A percentile compares a stretch with the other conserved stretches of the same genome.
These are phyloP conservation scores for Rhynchospora tenuis DNA, from an alignment of 176 grass and related monocot genomes.

Conservation along the genomic window DNA sequence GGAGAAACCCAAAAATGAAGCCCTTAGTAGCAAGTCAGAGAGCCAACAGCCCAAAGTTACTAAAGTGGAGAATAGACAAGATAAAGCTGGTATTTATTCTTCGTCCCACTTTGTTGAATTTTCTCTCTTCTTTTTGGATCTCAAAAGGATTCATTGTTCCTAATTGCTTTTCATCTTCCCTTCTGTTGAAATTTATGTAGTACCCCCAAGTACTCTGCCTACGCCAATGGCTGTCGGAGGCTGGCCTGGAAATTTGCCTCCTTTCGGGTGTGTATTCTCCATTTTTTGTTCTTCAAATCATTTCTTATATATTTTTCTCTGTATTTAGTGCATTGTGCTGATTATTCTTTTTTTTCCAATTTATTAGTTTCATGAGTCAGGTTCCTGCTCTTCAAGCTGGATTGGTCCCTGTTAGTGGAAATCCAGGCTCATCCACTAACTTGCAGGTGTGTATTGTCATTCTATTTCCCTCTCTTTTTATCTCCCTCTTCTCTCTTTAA, in stretches of 20 bases:
- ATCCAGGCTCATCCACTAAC: conserved; percentile 46
- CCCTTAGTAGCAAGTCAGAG: conserved; percentile 4
- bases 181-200: conserved; percentile 27
- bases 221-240: conserved; percentile 69
- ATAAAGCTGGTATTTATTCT: conserved; percentile 60
- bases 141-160: conserved; percentile 9
- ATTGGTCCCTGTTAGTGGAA: conserved; percentile 56
- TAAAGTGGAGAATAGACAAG: conserved; percentile 69
- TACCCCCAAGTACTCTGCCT: conserved; percentile 46
- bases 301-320: neutral
- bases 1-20: conserved; percentile 63
- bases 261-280: conserved; percentile 56
- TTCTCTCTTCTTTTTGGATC: conserved; percentile 2
- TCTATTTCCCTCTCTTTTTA: neutral
- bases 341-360: conserved; percentile 17
- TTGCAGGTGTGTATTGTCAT: conserved; percentile 49
- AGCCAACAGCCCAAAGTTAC: conserved; percentile 44
- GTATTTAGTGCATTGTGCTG: conserved; percentile 18
- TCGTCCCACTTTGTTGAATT: neutral
- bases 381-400: conserved; percentile 58
- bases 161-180: conserved; percentile 16
- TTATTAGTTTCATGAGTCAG: conserved; percentile 67
- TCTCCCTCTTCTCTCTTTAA: neutral
- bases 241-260: conserved; percentile 69
- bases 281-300: neutral